Percentiles rank a stretch among this genome's conserved stretches.
phyloP scores from a whole-genome alignment of 148 eudicot genomes.

The Arbutus unedo region DNA sequence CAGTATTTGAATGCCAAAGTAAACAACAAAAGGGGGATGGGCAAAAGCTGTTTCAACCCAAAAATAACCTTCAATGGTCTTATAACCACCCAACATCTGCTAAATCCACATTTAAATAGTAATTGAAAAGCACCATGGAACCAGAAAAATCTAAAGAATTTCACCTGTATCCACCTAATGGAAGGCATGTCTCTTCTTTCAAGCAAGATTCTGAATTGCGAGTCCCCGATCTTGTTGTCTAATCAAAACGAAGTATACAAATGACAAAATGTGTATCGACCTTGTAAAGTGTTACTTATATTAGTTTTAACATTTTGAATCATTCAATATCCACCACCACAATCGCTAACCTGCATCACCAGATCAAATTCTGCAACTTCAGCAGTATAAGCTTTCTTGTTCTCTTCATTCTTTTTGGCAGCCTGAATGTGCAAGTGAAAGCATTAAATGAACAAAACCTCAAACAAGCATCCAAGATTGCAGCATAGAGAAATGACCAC shows the following conservation, averaged over 20 bases:
- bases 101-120: not conserved
- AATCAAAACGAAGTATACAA: slow-evolving; percentile 18
- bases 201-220: slow-evolving; percentile 86
- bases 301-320: not conserved
- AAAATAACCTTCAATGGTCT: slow-evolving; percentile 8
- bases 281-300: slow-evolving; percentile 6
- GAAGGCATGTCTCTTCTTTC: slow-evolving; percentile 74
- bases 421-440: slow-evolving; percentile 42
- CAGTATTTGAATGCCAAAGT: not conserved
- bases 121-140: not conserved
- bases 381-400: slow-evolving; percentile 43
- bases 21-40: not conserved
- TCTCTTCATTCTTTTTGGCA: slow-evolving; percentile 54
- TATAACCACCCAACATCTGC: not conserved
- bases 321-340: slow-evolving; percentile 11
- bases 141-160: slow-evolving; percentile 10
- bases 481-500: slow-evolving; percentile 9
- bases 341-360: slow-evolving; percentile 82
- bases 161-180: slow-evolving; percentile 98
- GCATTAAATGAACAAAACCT: slow-evolving; percentile 14
- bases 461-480: not conserved
- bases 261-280: not conserved
- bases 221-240: slow-evolving; percentile 91
- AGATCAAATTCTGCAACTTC: slow-evolving; percentile 86
- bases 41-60: not conserved